Conservation (phyloP, 176 grass and related monocot genomes). For the Melocanna baccifera region DNA sequence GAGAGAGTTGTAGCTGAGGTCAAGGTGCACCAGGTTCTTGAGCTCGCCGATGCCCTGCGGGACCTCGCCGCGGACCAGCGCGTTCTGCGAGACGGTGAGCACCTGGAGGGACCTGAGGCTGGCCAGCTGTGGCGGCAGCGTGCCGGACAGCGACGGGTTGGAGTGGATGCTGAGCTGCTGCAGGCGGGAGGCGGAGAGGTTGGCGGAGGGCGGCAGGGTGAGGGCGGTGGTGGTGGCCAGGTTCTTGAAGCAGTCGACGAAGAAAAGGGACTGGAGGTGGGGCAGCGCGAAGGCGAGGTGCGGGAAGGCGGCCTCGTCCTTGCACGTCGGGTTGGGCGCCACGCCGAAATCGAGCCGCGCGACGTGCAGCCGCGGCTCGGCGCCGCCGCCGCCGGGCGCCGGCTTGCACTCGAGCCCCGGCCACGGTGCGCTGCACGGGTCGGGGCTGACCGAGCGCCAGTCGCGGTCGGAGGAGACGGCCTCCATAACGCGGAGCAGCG, state of each 20-base stretch:
- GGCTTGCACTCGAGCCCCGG: slow-evolving; percentile 92
- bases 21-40: slow-evolving; percentile 59
- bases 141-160: slow-evolving; percentile 72
- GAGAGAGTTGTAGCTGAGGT: slow-evolving; percentile 96
- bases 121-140: slow-evolving; percentile 57
- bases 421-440: slow-evolving; percentile 78
- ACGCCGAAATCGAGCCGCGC: slow-evolving; percentile 82
- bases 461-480: slow-evolving; percentile 84
- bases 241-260: slow-evolving; percentile 75
- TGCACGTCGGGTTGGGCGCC: slow-evolving; percentile 68
- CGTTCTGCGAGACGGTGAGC: slow-evolving; percentile 84
- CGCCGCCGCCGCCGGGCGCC: not conserved
- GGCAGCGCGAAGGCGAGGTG: slow-evolving; percentile 55
- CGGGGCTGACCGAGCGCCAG: slow-evolving; percentile 62
- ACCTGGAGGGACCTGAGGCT: slow-evolving; percentile 66
- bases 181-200: slow-evolving; percentile 51
- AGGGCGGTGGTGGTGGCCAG: slow-evolving; percentile 35
- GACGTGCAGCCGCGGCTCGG: slow-evolving; percentile 44
- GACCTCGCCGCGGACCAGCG: slow-evolving; percentile 45
- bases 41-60: slow-evolving; percentile 46
- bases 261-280: slow-evolving; percentile 63
- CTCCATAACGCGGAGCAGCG: slow-evolving; percentile 79
- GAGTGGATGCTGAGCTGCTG: slow-evolving; percentile 75
- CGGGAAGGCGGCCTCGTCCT: slow-evolving; percentile 54
- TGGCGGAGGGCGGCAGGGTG: slow-evolving; percentile 44